Conservation (phyloP, 257 asterid species). For the Fraxinus cuspidata region DNA sequence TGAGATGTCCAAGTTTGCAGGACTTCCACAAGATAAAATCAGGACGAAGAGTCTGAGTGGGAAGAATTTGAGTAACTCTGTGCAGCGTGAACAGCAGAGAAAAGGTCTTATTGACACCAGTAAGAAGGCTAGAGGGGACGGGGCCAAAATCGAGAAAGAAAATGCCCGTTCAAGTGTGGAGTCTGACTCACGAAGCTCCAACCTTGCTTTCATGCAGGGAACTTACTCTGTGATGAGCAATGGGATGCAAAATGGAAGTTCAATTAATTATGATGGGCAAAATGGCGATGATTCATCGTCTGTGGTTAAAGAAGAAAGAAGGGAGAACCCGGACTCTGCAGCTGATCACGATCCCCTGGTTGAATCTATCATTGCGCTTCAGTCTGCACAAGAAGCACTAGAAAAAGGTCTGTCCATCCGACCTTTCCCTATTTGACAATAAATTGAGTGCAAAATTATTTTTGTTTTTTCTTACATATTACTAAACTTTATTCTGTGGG, state of each 20-base stretch:
- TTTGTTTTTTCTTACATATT: not conserved
- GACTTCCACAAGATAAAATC: slow-evolving; percentile 40
- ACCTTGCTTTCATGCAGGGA: slow-evolving; percentile 79
- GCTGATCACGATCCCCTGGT: slow-evolving; percentile 48
- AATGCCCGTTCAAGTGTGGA: slow-evolving; percentile 92
- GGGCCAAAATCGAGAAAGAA: slow-evolving; percentile 83
- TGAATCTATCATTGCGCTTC: slow-evolving; percentile 53
- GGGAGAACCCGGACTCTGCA: slow-evolving; percentile 43
- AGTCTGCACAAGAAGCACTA: slow-evolving; percentile 60
- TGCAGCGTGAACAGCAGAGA: slow-evolving; percentile 44
- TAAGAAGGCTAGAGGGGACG: slow-evolving; percentile 63
- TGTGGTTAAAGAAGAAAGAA: slow-evolving; percentile 50
- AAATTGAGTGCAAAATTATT: not conserved
- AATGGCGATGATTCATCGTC: slow-evolving; percentile 53
- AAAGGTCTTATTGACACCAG: slow-evolving; percentile 40
- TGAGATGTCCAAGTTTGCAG: slow-evolving; percentile 35
- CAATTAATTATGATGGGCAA: slow-evolving; percentile 51
- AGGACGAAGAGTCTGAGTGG: slow-evolving; percentile 46
- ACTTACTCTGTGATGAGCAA: slow-evolving; percentile 41
- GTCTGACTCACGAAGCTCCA: slow-evolving; percentile 82
- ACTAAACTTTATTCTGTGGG: not conserved
- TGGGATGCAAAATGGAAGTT: slow-evolving; percentile 46
- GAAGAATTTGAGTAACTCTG: slow-evolving; percentile 40
- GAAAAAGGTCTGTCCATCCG: slow-evolving; percentile 55
- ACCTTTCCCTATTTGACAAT: slow-evolving; percentile 13